Evolutionary conservation across 176 grass and related monocot species (phyloP).

Genomic region (Avena insularis): DNA sequence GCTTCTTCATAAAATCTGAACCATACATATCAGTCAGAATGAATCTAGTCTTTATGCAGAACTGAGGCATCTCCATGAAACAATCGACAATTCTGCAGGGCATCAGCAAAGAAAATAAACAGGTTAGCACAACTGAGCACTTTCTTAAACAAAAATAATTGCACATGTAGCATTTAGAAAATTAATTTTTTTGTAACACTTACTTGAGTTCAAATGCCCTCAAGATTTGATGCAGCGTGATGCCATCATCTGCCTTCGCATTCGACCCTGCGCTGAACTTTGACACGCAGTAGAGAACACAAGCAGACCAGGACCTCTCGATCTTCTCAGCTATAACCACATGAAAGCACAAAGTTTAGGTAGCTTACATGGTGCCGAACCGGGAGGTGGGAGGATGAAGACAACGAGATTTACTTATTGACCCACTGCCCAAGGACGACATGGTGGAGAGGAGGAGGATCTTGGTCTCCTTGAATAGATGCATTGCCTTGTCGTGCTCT

Average conservation of each 20-base stretch:
- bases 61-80: slow-evolving; percentile 91
- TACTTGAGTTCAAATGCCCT: slow-evolving; percentile 84
- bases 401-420: too few relatives aligned
- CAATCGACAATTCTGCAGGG: slow-evolving; percentile 75
- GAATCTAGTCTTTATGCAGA: slow-evolving; percentile 79
- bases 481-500: slow-evolving; percentile 71
- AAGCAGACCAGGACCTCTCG: slow-evolving; percentile 79
- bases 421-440: too few relatives aligned
- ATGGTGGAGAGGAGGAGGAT: too few relatives aligned
- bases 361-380: background rate
- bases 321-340: slow-evolving; percentile 67
- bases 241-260: slow-evolving; percentile 57
- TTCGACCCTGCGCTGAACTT: slow-evolving; percentile 59
- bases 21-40: slow-evolving; percentile 74
- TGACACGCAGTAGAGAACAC: slow-evolving; percentile 84
- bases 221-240: slow-evolving; percentile 77
- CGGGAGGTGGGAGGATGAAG: too few relatives aligned
- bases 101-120: slow-evolving; percentile 32
- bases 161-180: background rate
- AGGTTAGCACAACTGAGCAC: slow-evolving; percentile 5
- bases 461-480: background rate
- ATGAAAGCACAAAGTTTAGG: slow-evolving; percentile 21
- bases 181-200: background rate
- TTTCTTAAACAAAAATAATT: background rate
- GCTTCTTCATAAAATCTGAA: slow-evolving; percentile 75